A percentile compares a stretch with the other conserved stretches of the same genome.
Evolutionary conservation across 2,329 filamentous ascomycete genomes (phyloP).

Genomic region (Colletotrichum lupini): DNA sequence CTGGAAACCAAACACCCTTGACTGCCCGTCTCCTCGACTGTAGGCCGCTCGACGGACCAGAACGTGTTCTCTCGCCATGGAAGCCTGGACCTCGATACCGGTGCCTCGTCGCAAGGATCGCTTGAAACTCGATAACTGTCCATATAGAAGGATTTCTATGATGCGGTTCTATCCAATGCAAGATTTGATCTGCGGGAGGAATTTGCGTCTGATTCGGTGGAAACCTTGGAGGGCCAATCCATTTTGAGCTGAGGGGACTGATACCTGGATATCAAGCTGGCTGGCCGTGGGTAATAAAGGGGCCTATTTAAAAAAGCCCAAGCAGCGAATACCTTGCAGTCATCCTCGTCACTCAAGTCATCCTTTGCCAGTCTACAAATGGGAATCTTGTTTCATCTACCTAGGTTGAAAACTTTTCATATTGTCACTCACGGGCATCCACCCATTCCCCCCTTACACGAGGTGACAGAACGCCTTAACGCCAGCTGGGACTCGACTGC

Average conservation of each 20-base stretch:
- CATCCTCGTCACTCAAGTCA: background rate
- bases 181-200: background rate
- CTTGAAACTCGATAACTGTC: no score
- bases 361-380: background rate
- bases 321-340: background rate
- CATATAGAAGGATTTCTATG: no score
- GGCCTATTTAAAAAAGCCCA: background rate
- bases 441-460: constrained; percentile 15
- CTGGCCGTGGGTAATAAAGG: no score
- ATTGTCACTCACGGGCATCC: constrained; percentile 13
- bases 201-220: background rate
- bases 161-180: no score
- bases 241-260: background rate
- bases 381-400: constrained; percentile 10
- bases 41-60: no score
- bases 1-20: background rate
- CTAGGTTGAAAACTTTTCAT: background rate
- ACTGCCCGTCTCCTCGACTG: background rate
- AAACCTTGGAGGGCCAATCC: background rate
- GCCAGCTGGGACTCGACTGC: constrained; percentile 1
- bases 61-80: no score
- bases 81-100: no score
- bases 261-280: no score
- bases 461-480: constrained; percentile 23
- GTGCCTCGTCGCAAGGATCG: no score